These are phyloP conservation scores for Acidiella bohemica DNA, from an alignment of 495 filamentous ascomycete genomes.

Conservation along the genomic window DNA sequence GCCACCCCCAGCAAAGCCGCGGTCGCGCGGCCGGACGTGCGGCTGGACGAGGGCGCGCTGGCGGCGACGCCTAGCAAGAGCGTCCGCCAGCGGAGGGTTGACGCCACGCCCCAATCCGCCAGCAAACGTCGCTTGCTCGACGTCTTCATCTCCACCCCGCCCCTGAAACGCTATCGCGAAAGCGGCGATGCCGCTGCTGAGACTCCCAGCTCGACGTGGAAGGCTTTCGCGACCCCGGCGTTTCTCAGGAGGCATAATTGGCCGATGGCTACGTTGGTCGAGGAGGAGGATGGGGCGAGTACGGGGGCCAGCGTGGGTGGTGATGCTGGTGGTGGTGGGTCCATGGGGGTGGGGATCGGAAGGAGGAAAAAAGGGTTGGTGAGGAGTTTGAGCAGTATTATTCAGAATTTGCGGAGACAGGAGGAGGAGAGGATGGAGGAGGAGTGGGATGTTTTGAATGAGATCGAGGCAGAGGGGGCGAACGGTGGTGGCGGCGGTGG, in stretches of 20 bases:
- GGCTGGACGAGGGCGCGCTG: not conserved
- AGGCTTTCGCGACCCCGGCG: conserved; percentile 52
- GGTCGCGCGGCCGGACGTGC: not conserved
- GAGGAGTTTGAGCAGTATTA: conserved; percentile 62
- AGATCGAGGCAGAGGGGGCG: conserved; percentile 52
- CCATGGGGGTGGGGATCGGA: conserved; percentile 38
- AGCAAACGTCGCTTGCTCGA: conserved; percentile 49
- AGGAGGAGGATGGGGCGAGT: conserved; percentile 21
- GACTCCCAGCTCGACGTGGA: conserved; percentile 40
- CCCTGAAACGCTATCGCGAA: conserved; percentile 20
- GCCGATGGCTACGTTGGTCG: conserved; percentile 37
- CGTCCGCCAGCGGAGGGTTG: conserved; percentile 21
- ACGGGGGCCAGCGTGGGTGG: no score
- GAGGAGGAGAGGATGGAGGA: conserved; percentile 48
- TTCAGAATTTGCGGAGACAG: conserved; percentile 62
- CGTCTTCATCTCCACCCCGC: conserved; percentile 48
- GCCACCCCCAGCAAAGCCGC: conserved; percentile 24
- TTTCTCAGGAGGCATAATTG: conserved; percentile 56
- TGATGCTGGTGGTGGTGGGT: conserved; percentile 2
- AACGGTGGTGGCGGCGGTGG: conserved; percentile 8
- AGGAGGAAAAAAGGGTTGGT: conserved; percentile 48
- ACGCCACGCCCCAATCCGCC: conserved; percentile 48
- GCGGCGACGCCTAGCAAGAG: conserved; percentile 21
- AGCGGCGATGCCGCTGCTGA: conserved; percentile 20
- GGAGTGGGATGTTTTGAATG: conserved; percentile 62